These are phyloP conservation scores for Pichia sp. DNA, from an alignment of 1,139 yeast genomes.

Conservation along the genomic window DNA sequence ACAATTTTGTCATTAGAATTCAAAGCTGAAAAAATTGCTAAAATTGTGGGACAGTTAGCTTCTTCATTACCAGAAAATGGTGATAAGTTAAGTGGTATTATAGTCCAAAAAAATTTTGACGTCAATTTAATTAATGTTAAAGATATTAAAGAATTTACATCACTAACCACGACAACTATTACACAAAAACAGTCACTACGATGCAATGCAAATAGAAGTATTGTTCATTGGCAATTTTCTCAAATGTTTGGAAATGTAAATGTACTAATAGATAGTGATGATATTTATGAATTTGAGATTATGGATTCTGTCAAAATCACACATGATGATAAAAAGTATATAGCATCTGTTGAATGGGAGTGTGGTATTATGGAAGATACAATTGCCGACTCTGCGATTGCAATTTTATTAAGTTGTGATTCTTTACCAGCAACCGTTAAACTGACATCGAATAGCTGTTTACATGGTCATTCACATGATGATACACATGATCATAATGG, in stretches of 20 bases:
- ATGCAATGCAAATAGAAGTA: conserved; percentile 74
- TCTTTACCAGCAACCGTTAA: conserved; percentile 94
- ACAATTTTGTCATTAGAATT: conserved; percentile 71
- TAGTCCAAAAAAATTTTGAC: conserved; percentile 89
- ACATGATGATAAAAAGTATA: conserved; percentile 35
- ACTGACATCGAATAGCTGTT: conserved; percentile 56
- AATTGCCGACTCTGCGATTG: conserved; percentile 88
- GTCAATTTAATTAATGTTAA: conserved; percentile 73
- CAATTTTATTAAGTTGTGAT: conserved; percentile 84
- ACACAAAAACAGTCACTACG: conserved; percentile 73
- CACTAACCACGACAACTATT: conserved; percentile 77
- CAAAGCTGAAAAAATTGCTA: conserved; percentile 79
- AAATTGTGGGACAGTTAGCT: conserved; percentile 75
- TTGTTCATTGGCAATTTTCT: conserved; percentile 81
- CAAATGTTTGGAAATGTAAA: conserved; percentile 92
- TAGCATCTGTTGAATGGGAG: conserved; percentile 78
- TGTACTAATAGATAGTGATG: conserved; percentile 55
- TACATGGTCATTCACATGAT: conserved; percentile 43
- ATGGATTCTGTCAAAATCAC: conserved; percentile 44
- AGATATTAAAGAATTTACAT: conserved; percentile 85
- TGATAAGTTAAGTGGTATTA: conserved; percentile 67
- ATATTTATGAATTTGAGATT: conserved; percentile 32
- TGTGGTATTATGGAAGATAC: conserved; percentile 89
- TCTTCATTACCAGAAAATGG: conserved; percentile 37
- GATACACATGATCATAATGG: conserved; percentile 16